These are phyloP conservation scores for Haplosporangium gracile DNA, from an alignment of 192 early-diverging fungal species.

Conservation along the genomic window DNA sequence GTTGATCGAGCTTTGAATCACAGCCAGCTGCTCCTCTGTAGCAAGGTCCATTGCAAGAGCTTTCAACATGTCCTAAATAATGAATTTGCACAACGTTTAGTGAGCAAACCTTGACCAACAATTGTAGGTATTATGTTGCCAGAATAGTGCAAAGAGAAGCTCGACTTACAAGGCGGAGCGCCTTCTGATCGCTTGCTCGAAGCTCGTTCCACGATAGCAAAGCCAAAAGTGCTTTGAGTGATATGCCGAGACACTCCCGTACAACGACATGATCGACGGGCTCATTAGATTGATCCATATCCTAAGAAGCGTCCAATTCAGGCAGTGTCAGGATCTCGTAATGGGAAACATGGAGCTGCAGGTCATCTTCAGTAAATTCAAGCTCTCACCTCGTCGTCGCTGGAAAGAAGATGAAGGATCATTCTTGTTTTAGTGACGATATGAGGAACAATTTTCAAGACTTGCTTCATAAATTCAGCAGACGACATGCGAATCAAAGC, in stretches of 20 bases:
- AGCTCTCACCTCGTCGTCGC: constrained; percentile 23
- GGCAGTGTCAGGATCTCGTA: background rate
- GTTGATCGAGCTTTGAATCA: constrained; percentile 30
- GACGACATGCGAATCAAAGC: constrained; percentile 54
- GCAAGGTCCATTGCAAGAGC: constrained; percentile 28
- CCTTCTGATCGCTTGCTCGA: constrained; percentile 40
- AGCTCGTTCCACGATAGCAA: constrained; percentile 50
- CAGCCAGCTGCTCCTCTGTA: constrained; percentile 14
- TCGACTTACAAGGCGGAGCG: constrained; percentile 34
- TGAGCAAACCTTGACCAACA: background rate
- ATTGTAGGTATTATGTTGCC: background rate
- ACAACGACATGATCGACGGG: constrained; percentile 1
- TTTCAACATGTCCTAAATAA: constrained; percentile 30
- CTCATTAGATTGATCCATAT: constrained; percentile 14
- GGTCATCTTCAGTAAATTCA: background rate
- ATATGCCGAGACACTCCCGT: constrained; percentile 19
- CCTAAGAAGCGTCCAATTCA: background rate
- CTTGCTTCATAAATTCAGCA: constrained; percentile 49
- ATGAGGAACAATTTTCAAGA: constrained; percentile 38
- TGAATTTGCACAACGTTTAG: background rate
- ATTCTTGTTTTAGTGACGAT: constrained; percentile 39
- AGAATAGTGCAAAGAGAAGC: too few species aligned
- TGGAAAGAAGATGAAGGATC: constrained; percentile 18
- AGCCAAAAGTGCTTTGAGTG: constrained; percentile 26
- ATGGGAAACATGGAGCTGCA: background rate